A percentile compares a stretch with the other conserved stretches of the same genome.
phyloP scores from a whole-genome alignment of 192 early-diverging fungal species.

The Backusella psychrophila region DNA sequence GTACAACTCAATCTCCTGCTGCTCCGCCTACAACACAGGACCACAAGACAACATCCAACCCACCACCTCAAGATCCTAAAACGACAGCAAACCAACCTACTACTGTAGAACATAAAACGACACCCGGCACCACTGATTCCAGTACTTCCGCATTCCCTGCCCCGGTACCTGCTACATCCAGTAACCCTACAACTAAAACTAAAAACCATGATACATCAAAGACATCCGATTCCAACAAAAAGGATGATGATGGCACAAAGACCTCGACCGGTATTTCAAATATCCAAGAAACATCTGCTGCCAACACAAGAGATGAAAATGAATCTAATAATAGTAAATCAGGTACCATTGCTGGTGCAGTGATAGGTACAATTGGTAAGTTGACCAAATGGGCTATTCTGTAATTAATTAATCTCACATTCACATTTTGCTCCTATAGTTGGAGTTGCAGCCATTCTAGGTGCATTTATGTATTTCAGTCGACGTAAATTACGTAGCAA shows the following conservation, averaged over 20 bases:
- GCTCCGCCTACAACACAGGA: neutral
- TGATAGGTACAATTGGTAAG: conserved; percentile 19
- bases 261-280: neutral
- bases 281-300: neutral
- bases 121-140: neutral
- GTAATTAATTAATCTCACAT: neutral
- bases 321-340: conserved; percentile 9
- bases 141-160: neutral
- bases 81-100: neutral
- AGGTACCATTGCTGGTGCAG: conserved; percentile 16
- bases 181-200: neutral
- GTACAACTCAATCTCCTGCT: neutral
- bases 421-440: conserved; percentile 12
- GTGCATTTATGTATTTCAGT: conserved; percentile 26
- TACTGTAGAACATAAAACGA: neutral
- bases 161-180: neutral
- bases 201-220: neutral
- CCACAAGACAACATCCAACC: neutral
- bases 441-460: conserved; percentile 34
- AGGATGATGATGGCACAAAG: neutral
- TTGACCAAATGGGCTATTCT: neutral
- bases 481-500: conserved; percentile 20
- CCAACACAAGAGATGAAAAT: neutral
- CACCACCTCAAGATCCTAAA: neutral
- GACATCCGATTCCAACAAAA: neutral